These are phyloP conservation scores for Daldinia sp. DNA, from an alignment of 2,329 filamentous ascomycete species.

Conservation along the genomic window DNA sequence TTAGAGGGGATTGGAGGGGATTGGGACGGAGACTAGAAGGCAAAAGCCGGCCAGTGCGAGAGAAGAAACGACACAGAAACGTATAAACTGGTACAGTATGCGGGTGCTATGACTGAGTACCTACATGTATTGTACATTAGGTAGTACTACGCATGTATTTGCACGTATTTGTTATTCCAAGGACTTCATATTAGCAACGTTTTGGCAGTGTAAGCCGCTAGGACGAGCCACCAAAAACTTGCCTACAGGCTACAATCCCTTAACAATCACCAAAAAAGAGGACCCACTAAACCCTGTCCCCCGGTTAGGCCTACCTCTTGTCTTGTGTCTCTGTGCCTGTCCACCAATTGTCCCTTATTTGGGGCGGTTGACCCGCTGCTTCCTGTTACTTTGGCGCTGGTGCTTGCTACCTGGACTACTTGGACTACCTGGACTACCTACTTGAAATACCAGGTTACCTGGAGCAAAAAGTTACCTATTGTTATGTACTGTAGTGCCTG, in stretches of 20 bases:
- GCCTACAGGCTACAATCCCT: constrained; percentile 26
- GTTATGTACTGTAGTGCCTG: constrained; percentile 9
- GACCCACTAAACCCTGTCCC: constrained; percentile 36
- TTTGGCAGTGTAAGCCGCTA: constrained; percentile 20
- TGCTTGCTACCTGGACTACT: constrained; percentile 17
- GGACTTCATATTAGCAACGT: constrained; percentile 13
- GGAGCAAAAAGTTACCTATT: constrained; percentile 4
- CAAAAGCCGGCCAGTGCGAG: constrained; percentile 35
- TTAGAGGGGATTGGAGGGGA: background rate
- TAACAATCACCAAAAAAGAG: constrained; percentile 3
- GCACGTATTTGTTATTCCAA: constrained; percentile 16
- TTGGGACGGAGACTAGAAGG: constrained; percentile 6
- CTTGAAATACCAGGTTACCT: constrained; percentile 24
- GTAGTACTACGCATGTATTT: background rate
- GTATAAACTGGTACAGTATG: constrained; percentile 15
- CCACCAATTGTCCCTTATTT: constrained; percentile 28
- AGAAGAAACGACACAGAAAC: constrained; percentile 10
- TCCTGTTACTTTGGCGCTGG: constrained; percentile 4
- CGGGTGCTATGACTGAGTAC: constrained; percentile 1
- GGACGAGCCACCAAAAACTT: constrained; percentile 27
- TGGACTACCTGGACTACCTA: constrained; percentile 12
- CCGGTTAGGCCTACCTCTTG: constrained; percentile 28
- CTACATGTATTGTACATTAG: background rate
- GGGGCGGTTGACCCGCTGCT: constrained; percentile 20
- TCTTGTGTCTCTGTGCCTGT: constrained; percentile 3